Evolutionary conservation across 345 rosid genomes (phyloP).

Genomic region (Bruguiera gymnorhiza): DNA sequence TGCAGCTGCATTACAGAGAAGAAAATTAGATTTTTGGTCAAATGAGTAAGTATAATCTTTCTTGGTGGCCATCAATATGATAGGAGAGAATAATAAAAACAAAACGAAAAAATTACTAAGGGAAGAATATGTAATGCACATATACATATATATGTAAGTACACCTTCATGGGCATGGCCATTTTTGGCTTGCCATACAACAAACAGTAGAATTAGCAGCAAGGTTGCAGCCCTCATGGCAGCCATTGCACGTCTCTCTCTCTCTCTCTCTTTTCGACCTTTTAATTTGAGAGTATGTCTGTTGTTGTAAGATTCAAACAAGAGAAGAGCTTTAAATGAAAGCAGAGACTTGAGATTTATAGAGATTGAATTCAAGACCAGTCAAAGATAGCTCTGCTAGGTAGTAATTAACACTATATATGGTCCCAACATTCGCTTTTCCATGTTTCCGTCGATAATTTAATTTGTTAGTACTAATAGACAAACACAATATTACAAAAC

Average conservation of each 20-base stretch:
- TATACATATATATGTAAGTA: too few species aligned
- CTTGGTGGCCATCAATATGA: not conserved
- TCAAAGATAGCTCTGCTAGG: not conserved
- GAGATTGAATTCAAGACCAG: constrained; percentile 6
- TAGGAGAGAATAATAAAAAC: not conserved
- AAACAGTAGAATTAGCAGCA: constrained; percentile 19
- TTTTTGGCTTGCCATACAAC: constrained; percentile 4
- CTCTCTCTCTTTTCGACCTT: not conserved
- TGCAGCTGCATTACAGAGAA: constrained; percentile 6
- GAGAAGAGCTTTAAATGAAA: constrained; percentile 11
- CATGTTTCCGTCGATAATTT: not conserved
- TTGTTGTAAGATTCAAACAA: not conserved
- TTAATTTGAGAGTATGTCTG: constrained; percentile 9
- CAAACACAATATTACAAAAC: not conserved
- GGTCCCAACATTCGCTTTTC: constrained; percentile 27
- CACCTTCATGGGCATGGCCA: constrained; percentile 19
- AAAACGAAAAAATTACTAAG: not conserved
- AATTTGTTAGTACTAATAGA: constrained; percentile 13
- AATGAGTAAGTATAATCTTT: not conserved
- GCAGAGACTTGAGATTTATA: constrained; percentile 16
- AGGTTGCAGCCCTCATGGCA: constrained; percentile 7
- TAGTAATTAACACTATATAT: not conserved
- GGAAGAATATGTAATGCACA: not conserved
- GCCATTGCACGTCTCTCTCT: constrained; percentile 13
- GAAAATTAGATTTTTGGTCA: not conserved